Evolutionary conservation across 1,284 basidiomycete genomes (phyloP).

Genomic region (Puccinia sorghi): DNA sequence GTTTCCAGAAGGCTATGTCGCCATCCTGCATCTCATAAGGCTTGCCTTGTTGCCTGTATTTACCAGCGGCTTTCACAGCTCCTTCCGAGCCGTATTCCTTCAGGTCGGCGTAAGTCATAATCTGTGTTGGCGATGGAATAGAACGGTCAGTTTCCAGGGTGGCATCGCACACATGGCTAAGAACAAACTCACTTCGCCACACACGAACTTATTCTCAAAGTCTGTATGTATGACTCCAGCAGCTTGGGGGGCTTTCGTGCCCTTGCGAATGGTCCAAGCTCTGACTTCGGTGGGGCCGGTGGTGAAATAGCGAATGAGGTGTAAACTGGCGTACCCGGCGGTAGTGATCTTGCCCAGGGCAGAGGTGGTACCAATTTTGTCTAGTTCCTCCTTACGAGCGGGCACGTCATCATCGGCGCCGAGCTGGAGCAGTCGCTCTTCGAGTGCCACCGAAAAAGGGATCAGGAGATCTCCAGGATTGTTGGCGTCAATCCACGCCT

Average conservation of each 20-base stretch:
- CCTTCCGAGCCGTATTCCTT: slow-evolving; percentile 87
- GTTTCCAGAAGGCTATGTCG: slow-evolving; percentile 55
- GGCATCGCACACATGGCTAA: neutral
- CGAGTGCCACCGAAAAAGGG: slow-evolving; percentile 93
- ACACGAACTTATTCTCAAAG: slow-evolving; percentile 99
- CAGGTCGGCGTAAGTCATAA: slow-evolving; percentile 89
- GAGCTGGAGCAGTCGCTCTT: slow-evolving; percentile 79
- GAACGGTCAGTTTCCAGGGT: neutral
- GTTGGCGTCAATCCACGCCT: slow-evolving; percentile 95
- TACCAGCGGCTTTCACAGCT: slow-evolving; percentile 91
- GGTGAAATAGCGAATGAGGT: slow-evolving; percentile 87
- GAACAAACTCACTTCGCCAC: slow-evolving; percentile 68
- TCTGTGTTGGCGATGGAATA: slow-evolving; percentile 58
- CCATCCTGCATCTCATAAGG: slow-evolving; percentile 71
- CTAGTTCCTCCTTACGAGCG: slow-evolving; percentile 70
- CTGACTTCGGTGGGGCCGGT: slow-evolving; percentile 89
- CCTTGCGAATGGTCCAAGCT: slow-evolving; percentile 94
- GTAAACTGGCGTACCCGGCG: slow-evolving; percentile 79
- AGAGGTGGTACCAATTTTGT: slow-evolving; percentile 70
- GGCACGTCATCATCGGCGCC: slow-evolving; percentile 54
- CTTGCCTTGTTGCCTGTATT: slow-evolving; percentile 93
- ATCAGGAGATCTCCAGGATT: slow-evolving; percentile 95
- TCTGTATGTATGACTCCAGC: slow-evolving; percentile 98
- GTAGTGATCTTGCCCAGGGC: slow-evolving; percentile 88
- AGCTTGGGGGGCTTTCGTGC: slow-evolving; percentile 92